phyloP scores from a whole-genome alignment of 495 filamentous ascomycete genomes.

The Neurospora sp. region DNA sequence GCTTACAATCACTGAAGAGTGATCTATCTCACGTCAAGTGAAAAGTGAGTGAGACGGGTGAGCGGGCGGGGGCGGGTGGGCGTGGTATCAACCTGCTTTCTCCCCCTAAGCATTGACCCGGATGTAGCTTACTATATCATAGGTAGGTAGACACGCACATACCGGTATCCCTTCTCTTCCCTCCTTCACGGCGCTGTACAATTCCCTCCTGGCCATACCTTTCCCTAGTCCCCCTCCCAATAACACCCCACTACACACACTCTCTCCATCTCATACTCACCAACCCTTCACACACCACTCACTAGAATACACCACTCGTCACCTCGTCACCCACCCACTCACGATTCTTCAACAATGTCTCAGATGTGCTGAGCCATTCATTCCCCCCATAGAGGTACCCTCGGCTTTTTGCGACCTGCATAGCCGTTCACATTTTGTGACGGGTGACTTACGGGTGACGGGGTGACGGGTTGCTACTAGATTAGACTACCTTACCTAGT shows the following conservation, averaged over 20 bases:
- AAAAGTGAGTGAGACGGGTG: not conserved
- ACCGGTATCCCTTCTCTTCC: not conserved
- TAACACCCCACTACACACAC: not conserved
- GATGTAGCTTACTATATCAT: not conserved
- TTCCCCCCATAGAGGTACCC: not conserved
- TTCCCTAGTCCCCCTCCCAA: not conserved
- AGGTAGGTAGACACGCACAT: not conserved
- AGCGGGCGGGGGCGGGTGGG: not conserved
- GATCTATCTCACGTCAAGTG: not conserved
- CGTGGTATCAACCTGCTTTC: not conserved
- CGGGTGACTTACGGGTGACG: not conserved
- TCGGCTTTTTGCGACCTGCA: constrained; percentile 15
- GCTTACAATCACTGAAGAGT: not conserved
- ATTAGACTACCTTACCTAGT: not conserved
- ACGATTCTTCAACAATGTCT: not conserved
- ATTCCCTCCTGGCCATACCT: no score
- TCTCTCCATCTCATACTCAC: not conserved
- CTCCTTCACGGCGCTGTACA: not conserved
- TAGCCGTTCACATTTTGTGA: constrained; percentile 12
- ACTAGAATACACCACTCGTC: not conserved
- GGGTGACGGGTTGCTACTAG: not conserved
- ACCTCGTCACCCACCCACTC: not conserved
- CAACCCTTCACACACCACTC: not conserved
- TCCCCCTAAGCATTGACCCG: not conserved
- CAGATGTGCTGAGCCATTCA: not conserved